Conservation (phyloP, 352 stramenopile species). For the Phytophthora citricola region DNA sequence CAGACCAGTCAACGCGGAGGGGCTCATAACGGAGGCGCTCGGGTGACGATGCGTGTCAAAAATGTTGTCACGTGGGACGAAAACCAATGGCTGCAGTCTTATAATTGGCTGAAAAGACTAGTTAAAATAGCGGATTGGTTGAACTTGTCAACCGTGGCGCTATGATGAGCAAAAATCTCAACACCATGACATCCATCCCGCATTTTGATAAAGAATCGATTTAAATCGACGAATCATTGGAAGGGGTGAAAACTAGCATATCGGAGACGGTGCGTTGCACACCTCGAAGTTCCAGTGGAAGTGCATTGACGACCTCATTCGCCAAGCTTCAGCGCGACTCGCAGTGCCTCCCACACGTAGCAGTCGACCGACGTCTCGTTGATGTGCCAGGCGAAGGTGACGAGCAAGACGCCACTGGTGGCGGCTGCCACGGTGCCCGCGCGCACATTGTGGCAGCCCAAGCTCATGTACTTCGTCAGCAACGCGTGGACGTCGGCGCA, state of each 20-base stretch:
- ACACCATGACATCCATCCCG: slow-evolving; percentile 21
- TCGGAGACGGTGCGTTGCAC: slow-evolving; percentile 13
- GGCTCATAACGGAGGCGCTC: slow-evolving; percentile 16
- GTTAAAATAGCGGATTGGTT: slow-evolving; percentile 14
- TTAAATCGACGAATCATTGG: not conserved
- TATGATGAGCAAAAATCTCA: slow-evolving; percentile 22
- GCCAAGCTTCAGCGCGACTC: slow-evolving; percentile 17
- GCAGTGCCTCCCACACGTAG: not conserved
- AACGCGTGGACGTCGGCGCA: slow-evolving; percentile 70
- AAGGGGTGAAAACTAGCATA: slow-evolving; percentile 27
- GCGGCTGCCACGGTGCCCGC: not conserved
- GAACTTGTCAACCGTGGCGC: slow-evolving; percentile 24
- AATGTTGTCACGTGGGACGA: slow-evolving; percentile 30
- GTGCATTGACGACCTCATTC: slow-evolving; percentile 25
- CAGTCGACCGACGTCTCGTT: not conserved
- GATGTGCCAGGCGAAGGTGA: slow-evolving; percentile 37
- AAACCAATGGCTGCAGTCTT: slow-evolving; percentile 7
- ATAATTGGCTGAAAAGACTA: not conserved
- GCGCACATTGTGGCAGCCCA: slow-evolving; percentile 60
- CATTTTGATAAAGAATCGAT: not conserved
- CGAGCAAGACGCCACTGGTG: slow-evolving; percentile 38
- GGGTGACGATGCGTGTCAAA: slow-evolving; percentile 8
- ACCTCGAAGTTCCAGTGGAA: not conserved
- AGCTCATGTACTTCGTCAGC: slow-evolving; percentile 82
- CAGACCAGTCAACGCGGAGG: slow-evolving; percentile 36